These are phyloP conservation scores for Saccharomycopsis schoenii DNA, from an alignment of 805 yeast genomes.

Conservation along the genomic window DNA sequence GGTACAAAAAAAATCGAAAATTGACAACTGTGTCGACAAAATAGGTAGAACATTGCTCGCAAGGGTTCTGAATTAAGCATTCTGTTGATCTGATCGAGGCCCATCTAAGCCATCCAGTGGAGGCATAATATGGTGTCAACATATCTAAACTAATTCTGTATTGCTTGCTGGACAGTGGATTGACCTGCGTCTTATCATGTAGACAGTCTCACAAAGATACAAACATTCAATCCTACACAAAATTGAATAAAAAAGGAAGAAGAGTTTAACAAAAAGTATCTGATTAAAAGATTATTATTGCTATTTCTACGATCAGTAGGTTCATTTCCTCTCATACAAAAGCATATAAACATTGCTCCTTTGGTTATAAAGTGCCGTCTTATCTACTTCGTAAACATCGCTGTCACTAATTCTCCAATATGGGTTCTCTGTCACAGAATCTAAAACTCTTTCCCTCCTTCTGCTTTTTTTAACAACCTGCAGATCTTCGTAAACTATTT, in stretches of 20 bases:
- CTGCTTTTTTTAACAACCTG: conserved; percentile 3
- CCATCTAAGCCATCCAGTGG: no score
- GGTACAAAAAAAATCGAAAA: not conserved
- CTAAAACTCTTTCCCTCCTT: conserved; percentile 33
- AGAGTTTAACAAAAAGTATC: not conserved
- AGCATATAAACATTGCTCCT: conserved; percentile 76
- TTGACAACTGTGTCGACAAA: not conserved
- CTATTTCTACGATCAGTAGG: no score
- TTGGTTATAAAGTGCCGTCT: conserved; percentile 52
- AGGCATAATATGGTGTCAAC: no score
- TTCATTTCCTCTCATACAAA: conserved; percentile 46
- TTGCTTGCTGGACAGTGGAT: no score
- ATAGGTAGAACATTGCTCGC: no score
- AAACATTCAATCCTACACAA: no score
- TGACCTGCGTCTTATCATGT: no score
- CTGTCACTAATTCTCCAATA: conserved; percentile 86
- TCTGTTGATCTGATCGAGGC: no score
- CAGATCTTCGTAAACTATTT: not conserved
- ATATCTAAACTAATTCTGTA: no score
- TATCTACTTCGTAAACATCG: conserved; percentile 49
- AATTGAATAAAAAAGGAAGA: no score
- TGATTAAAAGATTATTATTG: not conserved
- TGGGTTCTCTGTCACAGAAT: conserved; percentile 39
- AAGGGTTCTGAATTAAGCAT: no score
- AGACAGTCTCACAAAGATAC: no score